A percentile compares a stretch with the other conserved stretches of the same genome.
Conservation (phyloP, 345 rosid species). For the Boechera divaricarpa region DNA sequence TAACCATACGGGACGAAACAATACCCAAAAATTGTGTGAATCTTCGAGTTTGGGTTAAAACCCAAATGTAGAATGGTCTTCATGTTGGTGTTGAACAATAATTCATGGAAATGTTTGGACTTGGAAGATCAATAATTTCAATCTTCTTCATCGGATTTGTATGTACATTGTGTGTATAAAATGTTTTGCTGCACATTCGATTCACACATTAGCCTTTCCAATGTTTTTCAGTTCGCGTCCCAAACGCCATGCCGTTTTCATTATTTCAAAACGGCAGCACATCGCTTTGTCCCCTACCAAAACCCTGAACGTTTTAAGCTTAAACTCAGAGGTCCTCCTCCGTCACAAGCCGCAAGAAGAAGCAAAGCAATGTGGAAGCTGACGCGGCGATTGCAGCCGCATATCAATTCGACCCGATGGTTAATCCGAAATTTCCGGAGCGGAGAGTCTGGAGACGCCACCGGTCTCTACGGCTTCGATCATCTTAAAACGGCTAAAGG, state of each 20-base stretch:
- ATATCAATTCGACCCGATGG: slow-evolving; percentile 33
- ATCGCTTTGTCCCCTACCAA: slow-evolving; percentile 18
- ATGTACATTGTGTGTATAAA: too few relatives aligned
- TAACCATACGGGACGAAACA: too few relatives aligned
- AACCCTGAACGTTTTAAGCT: slow-evolving; percentile 14
- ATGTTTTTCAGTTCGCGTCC: background rate
- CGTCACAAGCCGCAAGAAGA: slow-evolving; percentile 28
- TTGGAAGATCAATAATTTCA: too few relatives aligned
- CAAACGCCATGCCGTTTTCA: background rate
- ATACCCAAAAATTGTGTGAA: too few relatives aligned
- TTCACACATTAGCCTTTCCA: background rate
- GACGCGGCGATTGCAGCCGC: slow-evolving; percentile 40
- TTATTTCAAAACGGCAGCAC: background rate
- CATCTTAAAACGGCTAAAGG: slow-evolving; percentile 79
- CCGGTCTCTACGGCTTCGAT: slow-evolving; percentile 86
- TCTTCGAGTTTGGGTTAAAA: too few relatives aligned
- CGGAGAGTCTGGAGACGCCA: slow-evolving; percentile 47
- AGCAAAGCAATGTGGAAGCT: slow-evolving; percentile 50
- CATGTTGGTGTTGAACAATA: background rate
- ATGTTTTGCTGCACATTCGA: background rate
- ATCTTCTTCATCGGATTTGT: too few relatives aligned
- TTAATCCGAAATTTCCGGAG: slow-evolving; percentile 47
- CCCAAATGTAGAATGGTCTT: background rate
- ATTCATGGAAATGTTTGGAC: background rate
- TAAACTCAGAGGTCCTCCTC: background rate